Conservation (phyloP, 116 monocot species). For the Zostera marina region DNA sequence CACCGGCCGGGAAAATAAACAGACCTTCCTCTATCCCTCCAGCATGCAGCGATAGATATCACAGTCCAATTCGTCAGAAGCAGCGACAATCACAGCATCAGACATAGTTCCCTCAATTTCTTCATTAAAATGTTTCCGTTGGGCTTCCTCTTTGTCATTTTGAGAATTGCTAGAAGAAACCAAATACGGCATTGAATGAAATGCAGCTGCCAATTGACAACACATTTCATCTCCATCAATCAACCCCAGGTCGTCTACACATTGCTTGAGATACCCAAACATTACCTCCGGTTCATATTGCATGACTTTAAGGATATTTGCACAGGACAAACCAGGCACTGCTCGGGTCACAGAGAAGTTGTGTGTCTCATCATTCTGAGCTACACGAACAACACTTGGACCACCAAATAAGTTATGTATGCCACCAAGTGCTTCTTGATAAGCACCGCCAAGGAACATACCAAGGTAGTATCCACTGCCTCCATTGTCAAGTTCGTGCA, state of each 20-base stretch:
- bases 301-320: constrained; percentile 65
- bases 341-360: constrained; percentile 66
- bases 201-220: neutral
- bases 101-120: neutral
- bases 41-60: constrained; percentile 11
- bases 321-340: constrained; percentile 42
- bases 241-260: constrained; percentile 25
- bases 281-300: constrained; percentile 83
- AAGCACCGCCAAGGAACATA: constrained; percentile 94
- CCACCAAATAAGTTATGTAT: constrained; percentile 86
- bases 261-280: constrained; percentile 56
- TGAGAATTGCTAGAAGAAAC: neutral
- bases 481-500: constrained; percentile 35
- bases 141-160: neutral
- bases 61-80: constrained; percentile 8
- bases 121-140: neutral
- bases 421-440: constrained; percentile 92
- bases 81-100: constrained; percentile 1
- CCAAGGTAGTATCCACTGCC: constrained; percentile 61
- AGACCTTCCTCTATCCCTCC: neutral
- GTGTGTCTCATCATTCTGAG: constrained; percentile 58
- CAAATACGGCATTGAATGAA: constrained; percentile 23
- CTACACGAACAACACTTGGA: constrained; percentile 75
- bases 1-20: neutral
- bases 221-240: constrained; percentile 9